phyloP scores from a whole-genome alignment of 345 rosid species.

The Nephelium lappaceum region DNA sequence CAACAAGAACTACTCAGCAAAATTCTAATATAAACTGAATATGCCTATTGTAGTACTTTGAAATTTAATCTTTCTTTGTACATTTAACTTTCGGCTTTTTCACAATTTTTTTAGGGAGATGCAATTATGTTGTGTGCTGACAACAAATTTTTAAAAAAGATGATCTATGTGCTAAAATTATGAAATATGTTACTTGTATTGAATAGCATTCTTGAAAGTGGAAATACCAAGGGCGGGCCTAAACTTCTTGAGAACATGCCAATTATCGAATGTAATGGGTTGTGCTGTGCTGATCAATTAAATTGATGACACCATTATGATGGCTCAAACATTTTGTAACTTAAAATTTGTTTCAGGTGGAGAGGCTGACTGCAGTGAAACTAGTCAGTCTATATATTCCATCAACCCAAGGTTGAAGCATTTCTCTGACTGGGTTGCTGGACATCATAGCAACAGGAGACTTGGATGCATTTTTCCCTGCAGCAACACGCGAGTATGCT shows the following conservation, averaged over 20 bases:
- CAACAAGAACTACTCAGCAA: not conserved
- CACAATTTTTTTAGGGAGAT: not conserved
- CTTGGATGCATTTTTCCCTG: constrained; percentile 96
- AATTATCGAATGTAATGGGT: not conserved
- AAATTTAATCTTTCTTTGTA: not conserved
- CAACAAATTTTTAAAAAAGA: not conserved
- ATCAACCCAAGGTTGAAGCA: constrained; percentile 92
- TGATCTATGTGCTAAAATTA: not conserved
- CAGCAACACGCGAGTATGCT: constrained; percentile 98
- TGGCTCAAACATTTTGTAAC: not conserved
- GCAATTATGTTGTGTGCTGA: not conserved
- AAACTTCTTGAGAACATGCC: not conserved
- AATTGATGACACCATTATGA: not conserved
- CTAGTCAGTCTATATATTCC: constrained; percentile 59
- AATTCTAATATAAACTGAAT: not conserved
- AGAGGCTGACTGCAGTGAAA: constrained; percentile 44
- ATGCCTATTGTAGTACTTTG: not conserved
- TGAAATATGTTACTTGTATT: not conserved
- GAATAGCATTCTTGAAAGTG: not conserved
- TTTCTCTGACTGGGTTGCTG: constrained; percentile 97
- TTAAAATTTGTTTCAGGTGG: constrained; percentile 45
- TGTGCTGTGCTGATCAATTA: not conserved
- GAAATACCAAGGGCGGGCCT: no score
- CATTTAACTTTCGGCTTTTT: not conserved
- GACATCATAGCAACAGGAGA: constrained; percentile 98